These are phyloP conservation scores for Ceratocystis eucalypticola DNA, from an alignment of 2,329 filamentous ascomycete genomes.

Conservation along the genomic window DNA sequence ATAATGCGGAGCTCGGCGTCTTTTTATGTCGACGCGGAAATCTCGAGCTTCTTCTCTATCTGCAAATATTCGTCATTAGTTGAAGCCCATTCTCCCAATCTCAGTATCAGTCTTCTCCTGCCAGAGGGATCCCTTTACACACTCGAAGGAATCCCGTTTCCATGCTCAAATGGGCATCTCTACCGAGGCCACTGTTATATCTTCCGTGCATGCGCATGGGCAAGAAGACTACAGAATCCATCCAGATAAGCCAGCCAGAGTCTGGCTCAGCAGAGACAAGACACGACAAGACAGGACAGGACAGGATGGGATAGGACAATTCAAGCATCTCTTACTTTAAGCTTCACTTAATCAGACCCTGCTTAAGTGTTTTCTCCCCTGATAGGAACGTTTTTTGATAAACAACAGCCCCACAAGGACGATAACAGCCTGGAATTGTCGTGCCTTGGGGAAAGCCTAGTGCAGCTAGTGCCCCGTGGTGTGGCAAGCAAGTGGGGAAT, in stretches of 20 bases:
- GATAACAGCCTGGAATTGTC: background rate
- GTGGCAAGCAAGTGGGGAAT: background rate
- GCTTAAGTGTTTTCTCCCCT: background rate
- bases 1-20: no score
- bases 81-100: background rate
- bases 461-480: background rate
- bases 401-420: background rate
- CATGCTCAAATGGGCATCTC: background rate
- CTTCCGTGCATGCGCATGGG: background rate
- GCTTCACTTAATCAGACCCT: background rate
- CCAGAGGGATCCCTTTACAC: background rate
- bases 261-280: background rate
- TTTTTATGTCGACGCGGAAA: no score
- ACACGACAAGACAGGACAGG: background rate
- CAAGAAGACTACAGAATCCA: no score
- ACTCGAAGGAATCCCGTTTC: slow-evolving; percentile 2
- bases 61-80: no score
- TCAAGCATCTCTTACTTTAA: background rate
- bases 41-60: no score
- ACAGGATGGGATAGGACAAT: background rate
- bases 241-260: background rate
- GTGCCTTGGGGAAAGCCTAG: background rate
- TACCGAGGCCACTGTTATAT: background rate
- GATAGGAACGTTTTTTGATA: background rate
- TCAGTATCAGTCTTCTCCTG: background rate